Conservation (phyloP, 768 basidiomycete genomes). For the Calocybe gangraenosa region DNA sequence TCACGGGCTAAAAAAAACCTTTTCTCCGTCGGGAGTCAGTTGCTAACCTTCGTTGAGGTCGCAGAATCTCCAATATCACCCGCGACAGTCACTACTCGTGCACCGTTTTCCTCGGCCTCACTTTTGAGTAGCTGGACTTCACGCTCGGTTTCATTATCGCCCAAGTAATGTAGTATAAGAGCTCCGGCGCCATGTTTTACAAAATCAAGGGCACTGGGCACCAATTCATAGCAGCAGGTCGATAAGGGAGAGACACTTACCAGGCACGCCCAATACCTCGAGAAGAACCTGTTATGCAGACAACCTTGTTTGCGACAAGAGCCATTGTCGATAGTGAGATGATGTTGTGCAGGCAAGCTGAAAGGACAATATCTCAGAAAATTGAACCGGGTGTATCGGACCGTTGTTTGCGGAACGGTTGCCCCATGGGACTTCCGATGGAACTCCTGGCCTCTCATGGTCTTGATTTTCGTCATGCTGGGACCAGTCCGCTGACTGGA, state of each 20-base stretch:
- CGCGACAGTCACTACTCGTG: slow-evolving; percentile 43
- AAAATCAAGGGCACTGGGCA: slow-evolving; percentile 48
- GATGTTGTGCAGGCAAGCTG: too few species aligned
- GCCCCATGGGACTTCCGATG: too few species aligned
- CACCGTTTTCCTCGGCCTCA: slow-evolving; percentile 39
- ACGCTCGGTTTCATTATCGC: slow-evolving; percentile 47
- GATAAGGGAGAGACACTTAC: slow-evolving; percentile 17
- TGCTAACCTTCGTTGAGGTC: slow-evolving; percentile 50
- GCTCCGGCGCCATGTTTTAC: slow-evolving; percentile 61
- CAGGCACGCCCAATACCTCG: slow-evolving; percentile 72
- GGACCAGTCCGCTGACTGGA: too few species aligned
- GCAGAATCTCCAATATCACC: slow-evolving; percentile 62
- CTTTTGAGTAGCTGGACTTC: slow-evolving; percentile 43
- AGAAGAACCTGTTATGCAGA: slow-evolving; percentile 71
- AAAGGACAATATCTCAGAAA: too few species aligned
- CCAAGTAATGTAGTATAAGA: slow-evolving; percentile 65
- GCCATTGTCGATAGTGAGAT: slow-evolving; percentile 27
- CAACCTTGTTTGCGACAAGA: slow-evolving; percentile 51
- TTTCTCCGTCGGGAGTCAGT: background rate
- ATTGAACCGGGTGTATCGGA: too few species aligned
- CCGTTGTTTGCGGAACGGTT: too few species aligned
- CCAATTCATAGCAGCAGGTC: background rate
- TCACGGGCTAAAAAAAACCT: background rate
- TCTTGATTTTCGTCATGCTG: too few species aligned
- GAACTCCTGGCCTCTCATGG: too few species aligned